A percentile compares a stretch with the other conserved stretches of the same genome.
Evolutionary conservation across 352 stramenopile genomes (phyloP).

Genomic region (Phytophthora citricola): DNA sequence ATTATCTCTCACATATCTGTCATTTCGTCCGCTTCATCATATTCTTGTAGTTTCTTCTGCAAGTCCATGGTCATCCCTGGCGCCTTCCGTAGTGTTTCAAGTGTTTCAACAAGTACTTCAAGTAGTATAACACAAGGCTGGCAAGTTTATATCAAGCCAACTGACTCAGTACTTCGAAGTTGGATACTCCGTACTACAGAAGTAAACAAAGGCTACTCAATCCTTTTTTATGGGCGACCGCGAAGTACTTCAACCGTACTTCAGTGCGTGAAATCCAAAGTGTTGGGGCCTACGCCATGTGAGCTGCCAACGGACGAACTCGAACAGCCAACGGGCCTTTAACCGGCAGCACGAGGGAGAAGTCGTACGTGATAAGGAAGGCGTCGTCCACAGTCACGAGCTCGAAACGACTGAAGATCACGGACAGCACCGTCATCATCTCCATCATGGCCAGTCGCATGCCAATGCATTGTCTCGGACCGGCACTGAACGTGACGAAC

Average conservation of each 20-base stretch:
- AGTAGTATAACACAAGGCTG: too few species aligned
- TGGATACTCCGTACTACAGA: too few species aligned
- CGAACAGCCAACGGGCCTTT: constrained; percentile 37
- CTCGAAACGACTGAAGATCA: constrained; percentile 59
- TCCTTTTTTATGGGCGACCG: neutral
- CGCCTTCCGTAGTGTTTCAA: too few species aligned
- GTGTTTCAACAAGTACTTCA: too few species aligned
- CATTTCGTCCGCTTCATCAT: neutral
- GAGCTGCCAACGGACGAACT: constrained; percentile 20
- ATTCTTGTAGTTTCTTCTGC: neutral
- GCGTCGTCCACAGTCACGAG: constrained; percentile 41
- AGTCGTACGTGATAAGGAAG: constrained; percentile 42
- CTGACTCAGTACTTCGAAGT: too few species aligned
- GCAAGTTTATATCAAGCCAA: too few species aligned
- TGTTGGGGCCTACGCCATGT: constrained; percentile 8
- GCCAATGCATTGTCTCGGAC: constrained; percentile 43
- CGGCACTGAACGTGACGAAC: constrained; percentile 44
- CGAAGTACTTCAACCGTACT: constrained; percentile 2
- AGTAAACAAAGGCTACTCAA: neutral
- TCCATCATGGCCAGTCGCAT: constrained; percentile 46
- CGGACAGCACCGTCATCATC: constrained; percentile 47
- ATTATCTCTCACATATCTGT: too few species aligned
- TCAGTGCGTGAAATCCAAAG: neutral
- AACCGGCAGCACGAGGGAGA: constrained; percentile 40
- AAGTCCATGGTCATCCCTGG: too few species aligned